These are phyloP conservation scores for Cryomyces minteri DNA, from an alignment of 495 filamentous ascomycete species.

Conservation along the genomic window DNA sequence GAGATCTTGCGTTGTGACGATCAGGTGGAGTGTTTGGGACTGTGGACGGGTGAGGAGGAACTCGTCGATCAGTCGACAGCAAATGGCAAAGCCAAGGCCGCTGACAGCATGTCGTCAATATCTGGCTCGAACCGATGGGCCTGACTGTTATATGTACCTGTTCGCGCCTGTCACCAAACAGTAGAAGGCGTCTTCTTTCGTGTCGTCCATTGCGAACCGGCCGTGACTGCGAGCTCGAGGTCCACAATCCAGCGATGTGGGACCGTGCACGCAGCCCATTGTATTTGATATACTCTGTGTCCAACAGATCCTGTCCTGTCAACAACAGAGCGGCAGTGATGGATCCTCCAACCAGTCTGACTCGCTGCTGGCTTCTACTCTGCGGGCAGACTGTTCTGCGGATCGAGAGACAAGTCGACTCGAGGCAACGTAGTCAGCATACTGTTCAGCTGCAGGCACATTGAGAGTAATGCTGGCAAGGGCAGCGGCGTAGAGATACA, in stretches of 20 bases:
- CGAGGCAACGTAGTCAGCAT: too few species aligned
- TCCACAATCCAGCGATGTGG: neutral
- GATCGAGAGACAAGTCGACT: too few species aligned
- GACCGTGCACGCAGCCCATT: too few species aligned
- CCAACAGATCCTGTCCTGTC: too few species aligned
- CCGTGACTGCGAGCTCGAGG: neutral
- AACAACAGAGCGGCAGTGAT: too few species aligned
- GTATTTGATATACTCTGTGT: too few species aligned
- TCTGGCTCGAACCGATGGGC: neutral
- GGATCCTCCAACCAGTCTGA: too few species aligned
- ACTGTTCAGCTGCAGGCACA: too few species aligned
- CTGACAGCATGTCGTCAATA: conserved; percentile 25
- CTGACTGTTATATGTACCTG: conserved; percentile 27
- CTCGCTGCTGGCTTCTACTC: too few species aligned
- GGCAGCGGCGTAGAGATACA: too few species aligned
- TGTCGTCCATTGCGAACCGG: neutral
- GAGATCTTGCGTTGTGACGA: conserved; percentile 43
- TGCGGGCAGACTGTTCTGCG: too few species aligned
- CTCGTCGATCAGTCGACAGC: conserved; percentile 76
- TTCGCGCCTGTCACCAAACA: conserved; percentile 60
- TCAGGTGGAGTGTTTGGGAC: conserved; percentile 41
- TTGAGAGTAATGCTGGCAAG: too few species aligned
- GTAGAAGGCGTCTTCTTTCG: conserved; percentile 11
- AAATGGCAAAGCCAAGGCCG: conserved; percentile 77
- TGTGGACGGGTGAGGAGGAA: conserved; percentile 53